phyloP scores from a whole-genome alignment of 2,329 filamentous ascomycete species.

The Trichoderma atrobrunneum region DNA sequence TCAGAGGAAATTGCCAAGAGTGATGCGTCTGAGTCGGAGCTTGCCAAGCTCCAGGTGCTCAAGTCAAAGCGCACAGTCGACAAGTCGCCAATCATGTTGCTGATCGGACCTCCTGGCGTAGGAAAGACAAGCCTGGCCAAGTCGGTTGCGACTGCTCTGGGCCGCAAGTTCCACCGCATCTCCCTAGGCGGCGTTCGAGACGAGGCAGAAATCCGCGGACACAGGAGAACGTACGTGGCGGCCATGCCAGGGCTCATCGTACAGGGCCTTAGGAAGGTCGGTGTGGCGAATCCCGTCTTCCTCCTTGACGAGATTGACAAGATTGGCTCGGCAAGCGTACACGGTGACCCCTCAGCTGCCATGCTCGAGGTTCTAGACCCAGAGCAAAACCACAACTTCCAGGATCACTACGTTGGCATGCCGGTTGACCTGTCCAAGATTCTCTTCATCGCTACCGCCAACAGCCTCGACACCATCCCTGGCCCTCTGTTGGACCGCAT shows the following conservation, averaged over 20 bases:
- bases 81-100: slow-evolving; percentile 90
- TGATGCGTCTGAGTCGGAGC: slow-evolving; percentile 35
- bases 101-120: slow-evolving; percentile 89
- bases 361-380: slow-evolving; percentile 98
- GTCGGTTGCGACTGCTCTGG: slow-evolving; percentile 86
- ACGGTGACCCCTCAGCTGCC: slow-evolving; percentile 92
- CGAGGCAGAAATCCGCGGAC: slow-evolving; percentile 93
- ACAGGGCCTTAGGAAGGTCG: slow-evolving; percentile 90
- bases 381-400: slow-evolving; percentile 93
- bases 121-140: slow-evolving; percentile 95
- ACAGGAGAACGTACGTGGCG: slow-evolving; percentile 92
- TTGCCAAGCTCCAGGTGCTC: slow-evolving; percentile 69
- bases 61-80: slow-evolving; percentile 83
- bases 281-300: slow-evolving; percentile 92
- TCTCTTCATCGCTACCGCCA: slow-evolving; percentile 95
- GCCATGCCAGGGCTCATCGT: slow-evolving; percentile 98
- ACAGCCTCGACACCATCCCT: slow-evolving; percentile 90
- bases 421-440: slow-evolving; percentile 96
- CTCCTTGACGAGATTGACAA: slow-evolving; percentile 98
- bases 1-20: slow-evolving; percentile 5
- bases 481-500: slow-evolving; percentile 92
- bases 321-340: slow-evolving; percentile 83
- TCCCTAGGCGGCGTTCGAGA: slow-evolving; percentile 94
- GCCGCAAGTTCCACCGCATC: slow-evolving; percentile 94
- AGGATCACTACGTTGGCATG: slow-evolving; percentile 93